Base-by-base conservation (phyloP, 768 basidiomycete genomes). In the Calocybe cyanea region DNA sequence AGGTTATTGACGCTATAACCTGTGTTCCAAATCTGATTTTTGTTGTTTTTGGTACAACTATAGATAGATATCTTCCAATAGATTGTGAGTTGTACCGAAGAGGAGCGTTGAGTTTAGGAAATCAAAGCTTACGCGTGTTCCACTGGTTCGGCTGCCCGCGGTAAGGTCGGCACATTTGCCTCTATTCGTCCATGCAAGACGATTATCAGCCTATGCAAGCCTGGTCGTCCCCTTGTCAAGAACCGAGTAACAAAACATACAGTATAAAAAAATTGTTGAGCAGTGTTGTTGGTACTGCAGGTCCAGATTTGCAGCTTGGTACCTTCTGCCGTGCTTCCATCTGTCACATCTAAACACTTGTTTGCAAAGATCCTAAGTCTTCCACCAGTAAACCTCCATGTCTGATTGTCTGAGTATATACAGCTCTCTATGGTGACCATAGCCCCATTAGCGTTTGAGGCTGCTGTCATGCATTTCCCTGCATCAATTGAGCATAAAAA, bases 1-100 rank as follows among this genome's bases (percentile, higher is more conserved):
- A 76, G 69, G 20, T 57, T 50, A 46, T 57, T 65, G 45, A 59
- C 57, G 21, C 63, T 61, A 58, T 78, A 80, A 2, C 77, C 76
- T 3, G 69, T 62, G 53, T 76, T 72, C 77, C 78, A 78, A 47
- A 72, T 54, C 57, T 80, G 77, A 54, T 78, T 78, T n/a, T 67
- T 51, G 55, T 70, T 75, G 33, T 58, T 57, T 46, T 57, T 30
- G 24, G 51, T 57, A 60, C 77, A 78, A 23, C 51, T 50, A 70
- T 72, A 78, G 38, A 77, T 57, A 64, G 76, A 73, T 13, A 72
- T 62, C 75, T 77, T 57, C n/a, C 46, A 8, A n/a, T 33, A 18
- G 7, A 35, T 7, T 14, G 7, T 35, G 34, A 9, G 36, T 37
- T 19, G 36, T 30, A 8, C 20, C 14, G 21, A 6, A n/a, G 30